A percentile compares a stretch with the other conserved stretches of the same genome.
phyloP scores from a whole-genome alignment of 192 early-diverging fungal genomes.

The Rhizophagus prolifer region DNA sequence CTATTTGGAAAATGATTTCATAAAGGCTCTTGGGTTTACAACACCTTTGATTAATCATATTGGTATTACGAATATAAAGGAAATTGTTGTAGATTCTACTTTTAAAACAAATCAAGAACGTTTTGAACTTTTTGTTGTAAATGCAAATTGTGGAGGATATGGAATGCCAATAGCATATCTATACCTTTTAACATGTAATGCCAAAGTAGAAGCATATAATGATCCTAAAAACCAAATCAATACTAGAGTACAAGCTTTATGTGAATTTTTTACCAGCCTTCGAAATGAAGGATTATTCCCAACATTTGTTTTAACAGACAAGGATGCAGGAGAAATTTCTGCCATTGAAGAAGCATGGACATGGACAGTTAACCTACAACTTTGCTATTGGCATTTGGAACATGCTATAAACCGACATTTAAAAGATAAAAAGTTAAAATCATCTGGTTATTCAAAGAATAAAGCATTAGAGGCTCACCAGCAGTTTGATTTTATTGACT shows the following conservation, averaged over 20 bases:
- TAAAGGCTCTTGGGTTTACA: background rate
- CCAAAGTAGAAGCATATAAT: background rate
- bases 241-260: background rate
- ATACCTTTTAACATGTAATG: background rate
- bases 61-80: no score
- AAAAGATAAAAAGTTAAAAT: conserved; percentile 15
- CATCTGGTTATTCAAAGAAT: background rate
- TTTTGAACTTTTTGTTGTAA: conserved; percentile 19
- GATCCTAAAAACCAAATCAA: conserved; percentile 23
- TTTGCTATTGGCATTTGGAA: conserved; percentile 9
- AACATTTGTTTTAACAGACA: conserved; percentile 15
- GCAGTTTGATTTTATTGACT: conserved; percentile 22
- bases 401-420: conserved; percentile 1
- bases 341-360: conserved; percentile 20
- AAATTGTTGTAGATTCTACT: background rate
- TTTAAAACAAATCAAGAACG: conserved; percentile 7
- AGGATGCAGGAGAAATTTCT: conserved; percentile 12
- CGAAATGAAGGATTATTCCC: background rate
- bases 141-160: conserved; percentile 8
- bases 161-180: conserved; percentile 1
- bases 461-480: conserved; percentile 3
- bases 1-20: conserved; percentile 6
- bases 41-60: conserved; percentile 1
- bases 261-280: background rate
- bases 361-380: conserved; percentile 10